These are phyloP conservation scores for Candida railenensis DNA, from an alignment of 805 yeast genomes.

Conservation along the genomic window DNA sequence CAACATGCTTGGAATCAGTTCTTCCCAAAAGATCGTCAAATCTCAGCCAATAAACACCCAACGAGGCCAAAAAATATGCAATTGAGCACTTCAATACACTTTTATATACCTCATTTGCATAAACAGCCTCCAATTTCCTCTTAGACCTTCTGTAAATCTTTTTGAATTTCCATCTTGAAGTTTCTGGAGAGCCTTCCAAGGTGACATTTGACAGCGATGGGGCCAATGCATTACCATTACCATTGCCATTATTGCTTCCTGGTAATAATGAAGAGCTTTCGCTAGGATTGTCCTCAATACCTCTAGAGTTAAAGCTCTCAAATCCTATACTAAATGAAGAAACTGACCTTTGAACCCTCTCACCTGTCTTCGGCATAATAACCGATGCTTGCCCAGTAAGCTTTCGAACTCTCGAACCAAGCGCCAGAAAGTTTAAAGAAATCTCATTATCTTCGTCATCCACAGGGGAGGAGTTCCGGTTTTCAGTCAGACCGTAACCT, in stretches of 20 bases:
- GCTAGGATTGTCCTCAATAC: not conserved
- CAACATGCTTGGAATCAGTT: slow-evolving; percentile 75
- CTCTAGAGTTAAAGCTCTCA: slow-evolving; percentile 18
- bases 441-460: not conserved
- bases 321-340: slow-evolving; percentile 25
- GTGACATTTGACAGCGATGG: not conserved
- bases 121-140: not conserved
- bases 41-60: slow-evolving; percentile 62
- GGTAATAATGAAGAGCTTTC: slow-evolving; percentile 23
- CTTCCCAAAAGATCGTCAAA: slow-evolving; percentile 54
- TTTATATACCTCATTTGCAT: slow-evolving; percentile 17
- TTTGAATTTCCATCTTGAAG: not conserved
- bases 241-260: slow-evolving; percentile 6
- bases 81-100: slow-evolving; percentile 62
- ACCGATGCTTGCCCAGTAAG: slow-evolving; percentile 29
- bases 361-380: slow-evolving; percentile 39
- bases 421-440: not conserved
- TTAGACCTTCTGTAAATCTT: not conserved
- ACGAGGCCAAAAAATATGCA: slow-evolving; percentile 72
- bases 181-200: not conserved
- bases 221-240: not conserved
- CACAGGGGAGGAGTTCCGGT: not conserved
- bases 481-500: not conserved
- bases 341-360: slow-evolving; percentile 33
- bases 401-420: not conserved